Percentiles rank a stretch among this genome's conserved stretches.
These are phyloP conservation scores for Fusarium coffeatum DNA, from an alignment of 2,329 filamentous ascomycete genomes.

Conservation along the genomic window DNA sequence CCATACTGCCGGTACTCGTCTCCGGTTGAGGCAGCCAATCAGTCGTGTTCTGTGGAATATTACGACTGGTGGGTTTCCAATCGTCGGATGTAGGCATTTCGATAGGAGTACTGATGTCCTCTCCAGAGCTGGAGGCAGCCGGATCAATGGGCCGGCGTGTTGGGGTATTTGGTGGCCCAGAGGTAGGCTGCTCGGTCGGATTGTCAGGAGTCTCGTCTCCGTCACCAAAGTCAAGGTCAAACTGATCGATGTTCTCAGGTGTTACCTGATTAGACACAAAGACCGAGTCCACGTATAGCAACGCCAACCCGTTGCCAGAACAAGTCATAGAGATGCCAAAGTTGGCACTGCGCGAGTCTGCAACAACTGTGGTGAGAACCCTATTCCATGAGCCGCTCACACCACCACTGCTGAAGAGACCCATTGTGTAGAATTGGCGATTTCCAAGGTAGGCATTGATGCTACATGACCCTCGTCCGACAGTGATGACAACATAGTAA, in stretches of 20 bases:
- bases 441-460: background rate
- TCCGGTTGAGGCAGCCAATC: background rate
- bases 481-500: background rate
- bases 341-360: background rate
- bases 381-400: background rate
- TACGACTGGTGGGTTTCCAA: background rate
- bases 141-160: background rate
- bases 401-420: background rate
- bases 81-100: background rate
- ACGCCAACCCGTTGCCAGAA: background rate
- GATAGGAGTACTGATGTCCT: background rate
- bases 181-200: background rate
- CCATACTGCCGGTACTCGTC: background rate
- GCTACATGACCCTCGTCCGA: background rate
- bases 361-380: conserved; percentile 2
- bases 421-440: conserved; percentile 6
- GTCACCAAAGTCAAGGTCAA: conserved; percentile 8
- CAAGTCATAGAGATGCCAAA: conserved; percentile 14
- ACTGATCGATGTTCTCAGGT: conserved; percentile 7
- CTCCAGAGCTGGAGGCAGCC: background rate
- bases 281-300: conserved; percentile 11
- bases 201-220: background rate
- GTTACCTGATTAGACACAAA: conserved; percentile 34
- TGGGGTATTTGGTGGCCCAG: background rate
- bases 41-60: background rate